phyloP scores from a whole-genome alignment of 306 rosid genomes.

The Delonix regia region DNA sequence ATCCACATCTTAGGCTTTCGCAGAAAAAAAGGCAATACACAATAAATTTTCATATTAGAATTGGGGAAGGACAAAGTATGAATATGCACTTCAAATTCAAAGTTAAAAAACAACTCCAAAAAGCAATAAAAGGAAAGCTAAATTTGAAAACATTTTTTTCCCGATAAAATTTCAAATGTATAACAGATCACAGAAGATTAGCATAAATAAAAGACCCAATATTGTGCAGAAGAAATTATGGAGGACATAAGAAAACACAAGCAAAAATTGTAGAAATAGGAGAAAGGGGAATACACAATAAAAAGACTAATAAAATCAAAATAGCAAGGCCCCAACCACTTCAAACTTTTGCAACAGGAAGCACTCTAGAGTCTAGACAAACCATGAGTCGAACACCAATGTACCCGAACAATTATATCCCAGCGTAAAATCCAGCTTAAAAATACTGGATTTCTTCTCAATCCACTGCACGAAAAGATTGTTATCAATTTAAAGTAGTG shows the following conservation, averaged over 20 bases:
- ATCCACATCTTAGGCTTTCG: background rate
- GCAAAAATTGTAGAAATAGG: background rate
- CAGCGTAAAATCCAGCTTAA: background rate
- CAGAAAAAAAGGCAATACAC: background rate
- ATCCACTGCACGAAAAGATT: background rate
- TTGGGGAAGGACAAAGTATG: background rate
- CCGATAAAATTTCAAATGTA: background rate
- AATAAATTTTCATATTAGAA: background rate
- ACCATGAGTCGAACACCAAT: background rate
- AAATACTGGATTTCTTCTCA: background rate
- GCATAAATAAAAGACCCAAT: background rate
- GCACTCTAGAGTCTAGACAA: background rate
- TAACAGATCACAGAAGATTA: background rate
- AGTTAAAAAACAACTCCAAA: background rate
- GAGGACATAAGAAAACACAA: background rate
- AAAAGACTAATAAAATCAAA: background rate
- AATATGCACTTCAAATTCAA: background rate
- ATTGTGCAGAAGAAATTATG: background rate
- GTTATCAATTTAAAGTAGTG: background rate
- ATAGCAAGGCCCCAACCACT: background rate
- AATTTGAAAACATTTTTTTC: background rate
- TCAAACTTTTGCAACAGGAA: background rate
- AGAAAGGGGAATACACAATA: background rate
- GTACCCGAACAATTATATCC: background rate
- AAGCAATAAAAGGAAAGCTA: background rate